Evolutionary conservation across 345 rosid species (phyloP).

Genomic region (Capsella bursapastoris): DNA sequence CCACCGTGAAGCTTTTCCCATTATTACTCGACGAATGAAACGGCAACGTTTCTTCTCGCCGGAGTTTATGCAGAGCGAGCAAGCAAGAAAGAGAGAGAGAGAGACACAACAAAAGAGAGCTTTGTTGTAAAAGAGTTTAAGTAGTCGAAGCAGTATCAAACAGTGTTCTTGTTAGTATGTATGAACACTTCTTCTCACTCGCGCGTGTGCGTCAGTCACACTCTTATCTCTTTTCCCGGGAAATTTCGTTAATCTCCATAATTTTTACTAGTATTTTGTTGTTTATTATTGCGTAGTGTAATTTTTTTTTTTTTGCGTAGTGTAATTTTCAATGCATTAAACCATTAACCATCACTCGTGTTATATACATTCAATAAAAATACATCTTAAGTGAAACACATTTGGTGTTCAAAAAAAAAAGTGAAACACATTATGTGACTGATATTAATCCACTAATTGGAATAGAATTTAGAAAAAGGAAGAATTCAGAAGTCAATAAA

Average conservation of each 20-base stretch:
- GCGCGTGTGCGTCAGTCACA: slow-evolving; percentile 27
- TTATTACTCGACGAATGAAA: slow-evolving; percentile 20
- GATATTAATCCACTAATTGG: no score
- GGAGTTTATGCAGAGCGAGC: slow-evolving; percentile 1
- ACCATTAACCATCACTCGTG: no score
- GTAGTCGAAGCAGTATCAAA: slow-evolving; percentile 30
- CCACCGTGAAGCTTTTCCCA: slow-evolving; percentile 93
- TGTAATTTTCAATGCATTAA: no score
- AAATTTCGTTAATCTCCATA: slow-evolving; percentile 39
- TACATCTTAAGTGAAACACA: no score
- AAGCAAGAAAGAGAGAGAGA: neutral
- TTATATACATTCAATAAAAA: no score
- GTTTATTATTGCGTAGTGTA: neutral
- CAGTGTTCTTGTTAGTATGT: neutral
- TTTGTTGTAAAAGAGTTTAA: slow-evolving; percentile 22
- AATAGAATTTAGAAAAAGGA: no score
- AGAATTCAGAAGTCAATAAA: no score
- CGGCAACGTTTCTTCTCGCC: slow-evolving; percentile 26
- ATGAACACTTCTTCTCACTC: neutral
- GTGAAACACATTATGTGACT: no score
- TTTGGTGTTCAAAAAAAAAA: no score
- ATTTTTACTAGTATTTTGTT: neutral
- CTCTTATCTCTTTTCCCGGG: slow-evolving; percentile 25
- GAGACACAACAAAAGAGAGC: neutral
- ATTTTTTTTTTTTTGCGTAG: no score